Percentiles rank a stretch among this genome's conserved stretches.
phyloP scores from a whole-genome alignment of 2,329 filamentous ascomycete genomes.

The Colletotrichum orchidophilum region DNA sequence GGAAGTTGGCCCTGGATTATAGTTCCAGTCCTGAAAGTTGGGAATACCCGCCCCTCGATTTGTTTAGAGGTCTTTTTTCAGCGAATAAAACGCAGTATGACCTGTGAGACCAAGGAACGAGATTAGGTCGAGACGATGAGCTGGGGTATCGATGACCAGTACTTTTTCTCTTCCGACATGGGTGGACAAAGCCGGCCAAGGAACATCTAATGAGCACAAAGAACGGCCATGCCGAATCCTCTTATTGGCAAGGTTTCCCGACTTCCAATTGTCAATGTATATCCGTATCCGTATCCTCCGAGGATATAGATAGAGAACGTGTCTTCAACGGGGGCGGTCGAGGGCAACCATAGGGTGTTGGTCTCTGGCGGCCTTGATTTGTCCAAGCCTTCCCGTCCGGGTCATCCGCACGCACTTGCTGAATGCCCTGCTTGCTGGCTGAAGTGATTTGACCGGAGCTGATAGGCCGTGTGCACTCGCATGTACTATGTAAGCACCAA shows the following conservation, averaged over 20 bases:
- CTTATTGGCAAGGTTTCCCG: not conserved
- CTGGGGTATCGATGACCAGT: not conserved
- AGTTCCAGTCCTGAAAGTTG: not conserved
- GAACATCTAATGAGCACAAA: not conserved
- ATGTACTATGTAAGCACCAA: conserved; percentile 8
- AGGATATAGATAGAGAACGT: not conserved
- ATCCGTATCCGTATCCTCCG: not conserved
- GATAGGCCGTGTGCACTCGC: not conserved
- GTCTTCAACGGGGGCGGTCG: not conserved
- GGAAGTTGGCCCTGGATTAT: not conserved
- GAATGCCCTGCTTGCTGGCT: not conserved
- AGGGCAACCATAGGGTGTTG: not conserved
- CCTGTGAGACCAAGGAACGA: not conserved
- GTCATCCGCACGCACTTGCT: not conserved
- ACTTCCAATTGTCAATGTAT: not conserved
- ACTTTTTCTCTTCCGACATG: not conserved
- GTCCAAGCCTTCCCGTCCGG: not conserved
- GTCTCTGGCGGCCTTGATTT: not conserved
- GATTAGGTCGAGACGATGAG: not conserved
- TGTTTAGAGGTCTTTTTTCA: not conserved
- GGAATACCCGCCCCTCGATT: not conserved
- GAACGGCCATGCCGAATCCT: not conserved
- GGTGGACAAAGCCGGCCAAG: not conserved
- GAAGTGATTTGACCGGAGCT: not conserved
- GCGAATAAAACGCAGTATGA: not conserved